Evolutionary conservation across 2,329 filamentous ascomycete species (phyloP), one percentile per base, ranked within the genome.

Genomic region (Clarireedia monteithiana): DNA sequence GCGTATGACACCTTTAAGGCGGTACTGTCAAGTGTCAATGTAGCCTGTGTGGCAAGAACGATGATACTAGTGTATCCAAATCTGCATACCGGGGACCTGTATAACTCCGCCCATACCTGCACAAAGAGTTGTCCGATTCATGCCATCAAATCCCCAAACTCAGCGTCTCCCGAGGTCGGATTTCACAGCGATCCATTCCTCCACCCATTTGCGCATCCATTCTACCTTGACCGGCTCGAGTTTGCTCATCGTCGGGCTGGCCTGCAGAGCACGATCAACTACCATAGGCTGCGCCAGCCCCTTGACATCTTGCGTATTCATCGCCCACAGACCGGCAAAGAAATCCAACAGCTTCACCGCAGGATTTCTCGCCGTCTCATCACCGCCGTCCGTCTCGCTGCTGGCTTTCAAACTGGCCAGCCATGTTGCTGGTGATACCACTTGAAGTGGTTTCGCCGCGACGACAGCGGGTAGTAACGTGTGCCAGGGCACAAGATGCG

Each of bases 141-240:
- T 34, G 10, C 12, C 5, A 34, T 30, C 7, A 14, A 34, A 12
- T 2, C 10, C 10, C 30, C 30, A 34, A 14, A 34, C 30, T 9
- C 9, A 12, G 30, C 26, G 10, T 34, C 3, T 9, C 30, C 3
- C 30, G 4, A 34, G 9, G 30, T 34, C 5, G 9, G 30, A 17
- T 42, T 26, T 39, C 34, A 36, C 20, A 34, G 20, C 24, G 10
- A 51, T n/a, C 49, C 49, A 51, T 30, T 30, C 38, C 20, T 30
- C 49, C 27, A 27, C 38, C 49, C 49, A 51, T 27, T 51, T 51
- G n/a, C 39, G 36, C 49, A 51, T 51, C 38, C 36, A 44, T 30
- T 51, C 9, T 24, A 27, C 36, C 12, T 30, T 30, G 23, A 51
- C 24, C 14, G 15, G 23, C 38, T 44, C 38, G 5, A 50, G 15